A percentile compares a stretch with the other conserved stretches of the same genome.
Evolutionary conservation across 2,329 filamentous ascomycete genomes (phyloP).

Genomic region (Pseudopithomyces maydicus): DNA sequence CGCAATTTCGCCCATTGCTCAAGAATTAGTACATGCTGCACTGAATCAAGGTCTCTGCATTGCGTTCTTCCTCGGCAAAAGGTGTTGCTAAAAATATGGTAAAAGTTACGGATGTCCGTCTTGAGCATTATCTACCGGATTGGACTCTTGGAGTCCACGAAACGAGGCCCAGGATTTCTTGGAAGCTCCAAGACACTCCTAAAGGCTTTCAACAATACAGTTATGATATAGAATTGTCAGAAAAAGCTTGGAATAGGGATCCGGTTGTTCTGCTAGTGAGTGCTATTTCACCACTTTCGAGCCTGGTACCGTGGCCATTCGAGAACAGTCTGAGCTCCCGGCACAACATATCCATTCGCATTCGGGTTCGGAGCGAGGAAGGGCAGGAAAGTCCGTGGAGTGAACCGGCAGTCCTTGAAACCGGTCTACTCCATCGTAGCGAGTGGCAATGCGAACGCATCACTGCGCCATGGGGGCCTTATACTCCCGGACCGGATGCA

Average conservation of each 20-base stretch:
- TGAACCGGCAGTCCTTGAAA: conserved; percentile 33
- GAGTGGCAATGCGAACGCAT: conserved; percentile 33
- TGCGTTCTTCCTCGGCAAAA: not conserved
- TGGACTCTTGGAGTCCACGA: conserved; percentile 51
- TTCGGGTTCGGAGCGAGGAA: conserved; percentile 28
- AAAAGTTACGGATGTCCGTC: conserved; percentile 29
- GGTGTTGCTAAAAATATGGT: not conserved
- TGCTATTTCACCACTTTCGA: conserved; percentile 45
- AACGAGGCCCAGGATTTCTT: conserved; percentile 52
- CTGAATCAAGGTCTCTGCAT: not conserved
- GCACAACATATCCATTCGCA: conserved; percentile 34
- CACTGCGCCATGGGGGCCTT: conserved; percentile 24
- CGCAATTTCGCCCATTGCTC: not conserved
- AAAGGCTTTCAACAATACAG: conserved; percentile 51
- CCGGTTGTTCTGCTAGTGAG: conserved; percentile 14
- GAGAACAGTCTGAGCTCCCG: conserved; percentile 28
- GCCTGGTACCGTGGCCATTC: conserved; percentile 54
- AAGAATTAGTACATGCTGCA: not conserved
- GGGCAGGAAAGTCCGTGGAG: conserved; percentile 35
- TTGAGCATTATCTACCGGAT: conserved; percentile 50
- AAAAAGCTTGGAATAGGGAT: conserved; percentile 14
- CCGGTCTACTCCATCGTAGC: conserved; percentile 34
- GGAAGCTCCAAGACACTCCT: conserved; percentile 50
- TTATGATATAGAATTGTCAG: conserved; percentile 52
- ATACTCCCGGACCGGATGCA: conserved; percentile 20